Evolutionary conservation across 2,329 filamentous ascomycete genomes (phyloP).

Genomic region (Knufia petricola): DNA sequence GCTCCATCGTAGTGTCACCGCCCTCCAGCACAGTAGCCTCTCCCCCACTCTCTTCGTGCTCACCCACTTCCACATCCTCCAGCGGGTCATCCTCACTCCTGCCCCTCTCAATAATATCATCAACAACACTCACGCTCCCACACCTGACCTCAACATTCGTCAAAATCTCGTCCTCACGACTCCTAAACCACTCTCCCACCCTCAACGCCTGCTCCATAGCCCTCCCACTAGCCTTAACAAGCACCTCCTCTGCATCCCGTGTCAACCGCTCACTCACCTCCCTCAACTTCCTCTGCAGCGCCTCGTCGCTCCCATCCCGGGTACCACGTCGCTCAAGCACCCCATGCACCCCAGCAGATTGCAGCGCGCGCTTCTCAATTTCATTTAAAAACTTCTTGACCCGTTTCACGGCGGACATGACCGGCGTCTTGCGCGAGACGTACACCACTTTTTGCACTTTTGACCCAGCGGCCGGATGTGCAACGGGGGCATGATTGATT

Average conservation of each 20-base stretch:
- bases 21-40: constrained; percentile 9
- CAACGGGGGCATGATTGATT: constrained; percentile 46
- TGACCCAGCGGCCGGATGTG: constrained; percentile 44
- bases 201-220: constrained; percentile 49
- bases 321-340: constrained; percentile 21
- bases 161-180: constrained; percentile 38
- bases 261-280: constrained; percentile 28
- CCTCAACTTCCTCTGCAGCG: constrained; percentile 19
- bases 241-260: constrained; percentile 38
- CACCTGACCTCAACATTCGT: constrained; percentile 45
- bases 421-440: constrained; percentile 44
- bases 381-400: constrained; percentile 46
- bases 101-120: constrained; percentile 46
- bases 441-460: constrained; percentile 47
- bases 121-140: constrained; percentile 48
- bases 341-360: constrained; percentile 23
- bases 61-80: constrained; percentile 12
- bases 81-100: constrained; percentile 17
- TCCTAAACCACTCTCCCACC: constrained; percentile 44
- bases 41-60: constrained; percentile 6
- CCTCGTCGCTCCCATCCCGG: constrained; percentile 1
- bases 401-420: constrained; percentile 51
- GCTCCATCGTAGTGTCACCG: constrained; percentile 21
- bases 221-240: constrained; percentile 50
- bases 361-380: constrained; percentile 43